Percentiles rank a stretch among this genome's conserved stretches.
Conservation (phyloP, 768 basidiomycete species). For the Boletus huronensis region DNA sequence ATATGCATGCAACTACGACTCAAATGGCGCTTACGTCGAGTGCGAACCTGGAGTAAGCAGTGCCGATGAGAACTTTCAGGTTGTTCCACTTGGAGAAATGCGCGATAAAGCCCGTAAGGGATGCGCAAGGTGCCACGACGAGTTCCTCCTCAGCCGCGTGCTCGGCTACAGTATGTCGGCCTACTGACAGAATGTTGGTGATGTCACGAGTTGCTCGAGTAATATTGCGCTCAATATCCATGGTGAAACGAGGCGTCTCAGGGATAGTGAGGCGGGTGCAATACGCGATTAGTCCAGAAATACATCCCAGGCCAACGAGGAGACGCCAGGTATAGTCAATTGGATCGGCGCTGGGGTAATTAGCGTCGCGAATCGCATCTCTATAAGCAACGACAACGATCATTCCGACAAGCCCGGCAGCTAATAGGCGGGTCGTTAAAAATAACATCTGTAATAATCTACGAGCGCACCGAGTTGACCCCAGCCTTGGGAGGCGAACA, state of each 20-base stretch:
- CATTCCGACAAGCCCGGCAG: conserved; percentile 63
- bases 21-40: conserved; percentile 54
- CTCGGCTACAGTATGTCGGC: conserved; percentile 43
- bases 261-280: conserved; percentile 92
- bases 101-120: conserved; percentile 56
- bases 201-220: conserved; percentile 71
- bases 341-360: conserved; percentile 37
- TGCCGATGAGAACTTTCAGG: conserved; percentile 71
- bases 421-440: conserved; percentile 28
- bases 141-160: conserved; percentile 44
- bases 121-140: conserved; percentile 61
- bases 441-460: not conserved
- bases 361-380: conserved; percentile 42
- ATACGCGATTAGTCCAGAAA: conserved; percentile 74
- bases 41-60: conserved; percentile 85
- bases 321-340: conserved; percentile 84
- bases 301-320: conserved; percentile 79
- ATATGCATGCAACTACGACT: not conserved
- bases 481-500: conserved; percentile 87
- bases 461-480: conserved; percentile 66
- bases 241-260: conserved; percentile 86
- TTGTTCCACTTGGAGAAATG: conserved; percentile 77
- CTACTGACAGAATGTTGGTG: conserved; percentile 52
- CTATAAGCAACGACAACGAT: conserved; percentile 66
- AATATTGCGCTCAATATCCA: conserved; percentile 84